Conservation (phyloP, 1,139 yeast species). For the Hansenula lynferdii region DNA sequence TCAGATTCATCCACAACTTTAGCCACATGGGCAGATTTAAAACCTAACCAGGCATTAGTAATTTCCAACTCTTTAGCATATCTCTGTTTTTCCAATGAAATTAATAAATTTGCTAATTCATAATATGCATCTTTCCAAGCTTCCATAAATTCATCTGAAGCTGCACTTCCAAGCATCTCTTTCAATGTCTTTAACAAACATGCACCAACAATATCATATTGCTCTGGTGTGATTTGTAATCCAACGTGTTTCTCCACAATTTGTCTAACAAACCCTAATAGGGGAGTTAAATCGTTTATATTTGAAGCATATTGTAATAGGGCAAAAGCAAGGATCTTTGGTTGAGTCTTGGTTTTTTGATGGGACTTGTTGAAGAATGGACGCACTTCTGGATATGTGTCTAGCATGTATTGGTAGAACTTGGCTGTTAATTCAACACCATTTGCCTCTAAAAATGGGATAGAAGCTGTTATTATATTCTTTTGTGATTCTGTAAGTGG, state of each 20-base stretch:
- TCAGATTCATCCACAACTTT: slow-evolving; percentile 39
- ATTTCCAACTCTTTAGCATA: slow-evolving; percentile 32
- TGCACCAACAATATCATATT: slow-evolving; percentile 60
- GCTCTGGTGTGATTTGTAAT: slow-evolving; percentile 54
- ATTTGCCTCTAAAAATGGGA: slow-evolving; percentile 52
- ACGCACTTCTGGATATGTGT: slow-evolving; percentile 47
- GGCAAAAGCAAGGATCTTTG: slow-evolving; percentile 60
- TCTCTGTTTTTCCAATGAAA: slow-evolving; percentile 46
- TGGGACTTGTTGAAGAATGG: slow-evolving; percentile 57
- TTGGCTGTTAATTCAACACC: slow-evolving; percentile 52
- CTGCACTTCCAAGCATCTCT: slow-evolving; percentile 52
- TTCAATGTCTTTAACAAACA: slow-evolving; percentile 49
- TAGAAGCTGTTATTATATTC: slow-evolving; percentile 44
- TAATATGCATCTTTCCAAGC: slow-evolving; percentile 71
- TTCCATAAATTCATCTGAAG: slow-evolving; percentile 48
- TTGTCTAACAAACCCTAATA: slow-evolving; percentile 50
- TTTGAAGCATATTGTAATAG: slow-evolving; percentile 58
- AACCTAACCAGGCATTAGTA: slow-evolving; percentile 47
- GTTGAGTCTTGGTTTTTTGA: slow-evolving; percentile 54
- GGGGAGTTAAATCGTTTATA: slow-evolving; percentile 53
- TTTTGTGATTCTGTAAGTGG: slow-evolving; percentile 17
- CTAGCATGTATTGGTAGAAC: slow-evolving; percentile 54
- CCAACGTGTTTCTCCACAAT: slow-evolving; percentile 67
- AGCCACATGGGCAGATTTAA: slow-evolving; percentile 45
- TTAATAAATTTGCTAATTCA: slow-evolving; percentile 57